Conservation (phyloP, 495 filamentous ascomycete species). For the Xylaria palmicola region DNA sequence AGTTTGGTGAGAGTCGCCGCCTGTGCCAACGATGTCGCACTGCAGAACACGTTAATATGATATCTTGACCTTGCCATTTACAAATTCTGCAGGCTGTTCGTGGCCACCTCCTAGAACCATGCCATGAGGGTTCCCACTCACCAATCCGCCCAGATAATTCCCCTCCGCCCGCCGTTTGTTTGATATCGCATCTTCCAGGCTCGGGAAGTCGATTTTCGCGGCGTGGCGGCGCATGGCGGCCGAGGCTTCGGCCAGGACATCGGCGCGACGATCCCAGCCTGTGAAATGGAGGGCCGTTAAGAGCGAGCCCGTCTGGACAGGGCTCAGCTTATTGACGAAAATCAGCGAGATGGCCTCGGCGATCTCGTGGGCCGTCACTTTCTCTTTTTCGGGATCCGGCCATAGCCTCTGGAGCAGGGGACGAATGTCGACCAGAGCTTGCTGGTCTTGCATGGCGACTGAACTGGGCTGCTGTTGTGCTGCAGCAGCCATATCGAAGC, state of each 20-base stretch:
- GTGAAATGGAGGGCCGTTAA: slow-evolving; percentile 89
- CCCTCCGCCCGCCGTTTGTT: slow-evolving; percentile 60
- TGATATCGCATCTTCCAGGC: slow-evolving; percentile 46
- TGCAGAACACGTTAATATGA: slow-evolving; percentile 31
- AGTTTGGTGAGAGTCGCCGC: slow-evolving; percentile 92
- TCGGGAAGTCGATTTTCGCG: slow-evolving; percentile 47
- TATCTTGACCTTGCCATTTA: not conserved
- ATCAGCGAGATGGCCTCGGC: slow-evolving; percentile 83
- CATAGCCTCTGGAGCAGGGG: slow-evolving; percentile 78
- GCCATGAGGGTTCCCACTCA: no score
- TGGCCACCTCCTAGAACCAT: no score
- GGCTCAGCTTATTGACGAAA: slow-evolving; percentile 79
- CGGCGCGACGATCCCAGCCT: slow-evolving; percentile 69
- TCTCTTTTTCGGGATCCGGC: slow-evolving; percentile 66
- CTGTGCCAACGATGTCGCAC: slow-evolving; percentile 98
- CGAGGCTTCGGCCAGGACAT: slow-evolving; percentile 77
- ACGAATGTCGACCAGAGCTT: slow-evolving; percentile 62
- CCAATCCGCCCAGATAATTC: slow-evolving; percentile 67
- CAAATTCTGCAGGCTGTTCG: slow-evolving; percentile 2
- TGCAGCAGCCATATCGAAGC: not conserved
- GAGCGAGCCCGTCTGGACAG: slow-evolving; percentile 79
- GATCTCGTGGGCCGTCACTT: slow-evolving; percentile 76
- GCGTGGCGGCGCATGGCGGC: slow-evolving; percentile 60
- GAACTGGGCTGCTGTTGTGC: slow-evolving; percentile 1
- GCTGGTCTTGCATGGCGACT: slow-evolving; percentile 25